A percentile compares a stretch with the other conserved stretches of the same genome.
These are phyloP conservation scores for Xylaria sp. DNA, from an alignment of 2,329 filamentous ascomycete species.

Conservation along the genomic window DNA sequence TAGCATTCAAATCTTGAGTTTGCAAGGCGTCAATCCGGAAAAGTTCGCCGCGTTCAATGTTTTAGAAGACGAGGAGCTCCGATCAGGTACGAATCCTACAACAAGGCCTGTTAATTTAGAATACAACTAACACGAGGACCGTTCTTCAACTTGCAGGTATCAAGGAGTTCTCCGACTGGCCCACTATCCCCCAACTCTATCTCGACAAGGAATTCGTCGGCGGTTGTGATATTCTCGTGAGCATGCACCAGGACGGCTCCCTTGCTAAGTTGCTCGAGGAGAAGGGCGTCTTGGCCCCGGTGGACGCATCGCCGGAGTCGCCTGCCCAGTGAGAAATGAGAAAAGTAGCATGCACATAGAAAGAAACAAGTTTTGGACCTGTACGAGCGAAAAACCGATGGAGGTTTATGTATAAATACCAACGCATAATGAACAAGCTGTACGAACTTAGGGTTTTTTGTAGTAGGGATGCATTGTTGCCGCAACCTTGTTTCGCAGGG, in stretches of 20 bases:
- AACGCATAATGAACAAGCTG: constrained; percentile 17
- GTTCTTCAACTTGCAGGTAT: constrained; percentile 68
- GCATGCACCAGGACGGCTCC: constrained; percentile 96
- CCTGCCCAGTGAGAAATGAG: constrained; percentile 37
- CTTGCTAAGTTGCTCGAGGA: constrained; percentile 90
- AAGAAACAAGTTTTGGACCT: neutral
- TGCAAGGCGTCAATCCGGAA: constrained; percentile 91
- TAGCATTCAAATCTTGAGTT: constrained; percentile 89
- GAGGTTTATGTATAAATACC: constrained; percentile 29
- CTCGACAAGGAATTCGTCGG: constrained; percentile 95
- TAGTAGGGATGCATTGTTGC: neutral
- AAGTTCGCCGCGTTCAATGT: constrained; percentile 99
- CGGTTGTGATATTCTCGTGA: constrained; percentile 95
- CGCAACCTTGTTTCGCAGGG: neutral
- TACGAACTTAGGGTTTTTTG: neutral
- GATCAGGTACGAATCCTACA: constrained; percentile 65
- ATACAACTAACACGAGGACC: constrained; percentile 8
- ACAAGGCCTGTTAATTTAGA: neutral
- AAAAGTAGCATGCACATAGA: constrained; percentile 19
- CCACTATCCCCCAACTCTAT: constrained; percentile 96
- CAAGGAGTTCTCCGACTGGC: constrained; percentile 99
- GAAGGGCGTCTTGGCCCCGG: constrained; percentile 80
- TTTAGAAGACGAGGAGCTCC: constrained; percentile 85
- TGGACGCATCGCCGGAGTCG: constrained; percentile 49
- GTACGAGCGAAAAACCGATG: constrained; percentile 23